Base-by-base conservation (phyloP, 495 filamentous ascomycete species). In the Tetracladium marchalianum region DNA sequence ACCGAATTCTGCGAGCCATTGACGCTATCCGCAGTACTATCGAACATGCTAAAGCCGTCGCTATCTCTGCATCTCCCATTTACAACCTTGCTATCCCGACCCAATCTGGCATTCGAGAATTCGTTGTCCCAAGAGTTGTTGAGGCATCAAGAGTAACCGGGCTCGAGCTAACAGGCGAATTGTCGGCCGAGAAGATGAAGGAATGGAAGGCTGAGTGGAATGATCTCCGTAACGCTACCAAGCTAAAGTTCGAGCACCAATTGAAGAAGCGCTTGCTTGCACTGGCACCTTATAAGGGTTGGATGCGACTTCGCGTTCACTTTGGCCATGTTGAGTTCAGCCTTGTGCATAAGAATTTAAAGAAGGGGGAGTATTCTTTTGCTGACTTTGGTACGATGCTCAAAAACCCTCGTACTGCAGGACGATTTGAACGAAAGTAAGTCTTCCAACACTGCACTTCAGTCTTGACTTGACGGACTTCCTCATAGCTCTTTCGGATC, bases 281-380 rank as follows among this genome's bases (percentile, higher is more conserved):
- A 24, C 52, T 63, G 11, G 48, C 56, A 13, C 40, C 47, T 39
- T 33, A 62, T 19, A 52, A 55, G 7, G 24, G 63, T 12, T 57
- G 67, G 31, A 54, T 79, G 31, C 63, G 65, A 1, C 68, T 86
- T 70, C 67, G 74, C 16, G 66, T 81, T 3, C 64, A 71, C 31
- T 71, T 85, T 36, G 82, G 81, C 0, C 62, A 65, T 0, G 66
- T 78, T 22, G 27, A 31, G 1, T 54, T 54, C 16, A 16, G 31
- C 15, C n/a, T 33, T 6, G 22, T 27, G 7, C 22, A 24, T 6
- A 41, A 17, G 33, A 60, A 60, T 11, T 61, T 62, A 16, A 62
- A 50, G 11, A 61, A 63, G 31, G 7, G 35, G 0, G 50, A 55
- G 7, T 72, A 73, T 42, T 55, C 55, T 0, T 69, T 76, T 34